phyloP scores from a whole-genome alignment of 257 asterid species.

The Solanum tacnaense region DNA sequence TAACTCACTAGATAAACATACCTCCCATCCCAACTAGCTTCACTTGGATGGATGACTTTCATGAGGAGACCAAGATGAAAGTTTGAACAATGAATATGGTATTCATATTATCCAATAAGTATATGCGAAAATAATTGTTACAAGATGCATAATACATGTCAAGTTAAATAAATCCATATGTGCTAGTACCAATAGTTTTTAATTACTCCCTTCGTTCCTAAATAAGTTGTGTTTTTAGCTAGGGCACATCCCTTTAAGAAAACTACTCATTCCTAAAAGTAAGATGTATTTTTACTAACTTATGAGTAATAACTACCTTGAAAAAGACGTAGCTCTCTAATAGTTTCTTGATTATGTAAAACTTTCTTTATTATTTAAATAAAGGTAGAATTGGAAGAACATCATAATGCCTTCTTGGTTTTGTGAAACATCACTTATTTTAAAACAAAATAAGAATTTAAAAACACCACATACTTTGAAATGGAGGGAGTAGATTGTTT shows the following conservation, averaged over 20 bases:
- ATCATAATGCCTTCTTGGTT: not conserved
- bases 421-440: not conserved
- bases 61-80: not conserved
- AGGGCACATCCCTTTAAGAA: not conserved
- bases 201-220: not conserved
- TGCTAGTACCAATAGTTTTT: not conserved
- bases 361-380: not conserved
- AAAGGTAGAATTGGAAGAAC: not conserved
- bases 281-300: not conserved
- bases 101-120: not conserved
- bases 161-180: not conserved
- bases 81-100: not conserved
- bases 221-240: not conserved
- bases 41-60: not conserved
- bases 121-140: not conserved
- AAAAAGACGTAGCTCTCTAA: not conserved
- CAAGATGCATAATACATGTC: not conserved
- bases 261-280: not conserved
- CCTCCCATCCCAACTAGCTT: not conserved
- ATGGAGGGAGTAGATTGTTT: not conserved
- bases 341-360: not conserved
- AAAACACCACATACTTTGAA: not conserved
- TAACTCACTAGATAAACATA: not conserved
- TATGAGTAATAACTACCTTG: not conserved
- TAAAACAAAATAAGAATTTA: not conserved